Conservation (phyloP, 2,329 filamentous ascomycete species). For the Dactylonectria macrodidyma region DNA sequence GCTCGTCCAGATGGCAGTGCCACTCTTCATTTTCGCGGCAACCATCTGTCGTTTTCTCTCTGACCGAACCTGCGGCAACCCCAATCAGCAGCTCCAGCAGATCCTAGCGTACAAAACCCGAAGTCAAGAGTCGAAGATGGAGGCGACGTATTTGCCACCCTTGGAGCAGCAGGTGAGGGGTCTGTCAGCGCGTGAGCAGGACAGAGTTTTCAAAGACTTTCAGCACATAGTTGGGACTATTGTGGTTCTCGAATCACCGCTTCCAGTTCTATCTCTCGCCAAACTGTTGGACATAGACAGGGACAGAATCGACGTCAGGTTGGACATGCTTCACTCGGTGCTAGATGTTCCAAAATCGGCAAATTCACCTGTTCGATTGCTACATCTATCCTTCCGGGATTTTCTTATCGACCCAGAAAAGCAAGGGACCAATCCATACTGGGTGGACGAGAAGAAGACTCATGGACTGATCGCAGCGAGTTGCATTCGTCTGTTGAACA, state of each 20-base stretch:
- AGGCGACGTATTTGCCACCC: conserved; percentile 11
- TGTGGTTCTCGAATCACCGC: conserved; percentile 10
- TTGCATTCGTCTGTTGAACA: conserved; percentile 8
- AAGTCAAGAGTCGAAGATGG: conserved; percentile 24
- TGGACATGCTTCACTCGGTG: conserved; percentile 16
- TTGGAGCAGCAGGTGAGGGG: conserved; percentile 5
- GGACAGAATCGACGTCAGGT: not conserved
- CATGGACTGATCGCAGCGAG: not conserved
- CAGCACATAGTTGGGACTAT: not conserved
- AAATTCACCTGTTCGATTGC: conserved; percentile 8
- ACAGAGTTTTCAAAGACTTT: not conserved
- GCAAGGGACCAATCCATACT: conserved; percentile 6
- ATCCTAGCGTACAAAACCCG: conserved; percentile 39
- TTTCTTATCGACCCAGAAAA: conserved; percentile 10
- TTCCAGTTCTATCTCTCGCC: not conserved
- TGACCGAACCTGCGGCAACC: conserved; percentile 37
- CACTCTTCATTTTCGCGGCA: conserved; percentile 56
- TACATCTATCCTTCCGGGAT: conserved; percentile 16
- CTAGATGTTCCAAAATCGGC: not conserved
- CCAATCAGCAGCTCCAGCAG: conserved; percentile 40
- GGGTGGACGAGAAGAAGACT: conserved; percentile 7
- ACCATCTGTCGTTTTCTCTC: conserved; percentile 52
- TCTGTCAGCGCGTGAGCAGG: not conserved
- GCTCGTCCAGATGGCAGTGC: conserved; percentile 48
- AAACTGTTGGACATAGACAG: not conserved